Conservation (phyloP, 73 alveolate genomes). For the Strombidium stylifer region DNA sequence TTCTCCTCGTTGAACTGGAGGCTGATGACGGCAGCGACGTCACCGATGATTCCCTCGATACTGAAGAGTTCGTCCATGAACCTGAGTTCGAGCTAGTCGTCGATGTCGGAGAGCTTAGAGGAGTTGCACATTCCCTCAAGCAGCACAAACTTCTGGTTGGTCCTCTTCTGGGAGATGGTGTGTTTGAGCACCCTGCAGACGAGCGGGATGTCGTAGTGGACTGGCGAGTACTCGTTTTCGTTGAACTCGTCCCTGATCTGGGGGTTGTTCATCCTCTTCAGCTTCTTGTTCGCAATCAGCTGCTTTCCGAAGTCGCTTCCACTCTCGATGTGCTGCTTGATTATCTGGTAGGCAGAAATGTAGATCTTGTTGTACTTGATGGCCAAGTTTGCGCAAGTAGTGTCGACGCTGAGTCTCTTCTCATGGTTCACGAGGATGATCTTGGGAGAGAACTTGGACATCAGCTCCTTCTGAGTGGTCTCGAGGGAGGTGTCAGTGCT, state of each 20-base stretch:
- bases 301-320: constrained; percentile 33
- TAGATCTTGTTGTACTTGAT: constrained; percentile 44
- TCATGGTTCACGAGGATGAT: constrained; percentile 55
- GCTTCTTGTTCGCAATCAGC: constrained; percentile 34
- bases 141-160: constrained; percentile 23
- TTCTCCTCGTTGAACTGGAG: constrained; percentile 35
- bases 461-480: too few relatives aligned
- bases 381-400: constrained; percentile 59
- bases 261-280: constrained; percentile 31
- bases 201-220: constrained; percentile 36
- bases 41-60: constrained; percentile 57
- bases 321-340: constrained; percentile 47
- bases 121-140: constrained; percentile 58
- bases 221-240: constrained; percentile 54
- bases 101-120: constrained; percentile 24
- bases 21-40: constrained; percentile 47
- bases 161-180: constrained; percentile 16
- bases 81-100: constrained; percentile 51
- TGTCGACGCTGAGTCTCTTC: constrained; percentile 50
- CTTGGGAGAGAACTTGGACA: neutral
- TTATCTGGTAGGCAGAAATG: constrained; percentile 42
- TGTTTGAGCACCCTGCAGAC: constrained; percentile 22
- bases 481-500: too few relatives aligned
- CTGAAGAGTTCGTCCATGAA: constrained; percentile 61
- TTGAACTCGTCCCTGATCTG: constrained; percentile 50